These are phyloP conservation scores for Linderniella brevidens DNA, from an alignment of 257 asterid species.

Conservation along the genomic window DNA sequence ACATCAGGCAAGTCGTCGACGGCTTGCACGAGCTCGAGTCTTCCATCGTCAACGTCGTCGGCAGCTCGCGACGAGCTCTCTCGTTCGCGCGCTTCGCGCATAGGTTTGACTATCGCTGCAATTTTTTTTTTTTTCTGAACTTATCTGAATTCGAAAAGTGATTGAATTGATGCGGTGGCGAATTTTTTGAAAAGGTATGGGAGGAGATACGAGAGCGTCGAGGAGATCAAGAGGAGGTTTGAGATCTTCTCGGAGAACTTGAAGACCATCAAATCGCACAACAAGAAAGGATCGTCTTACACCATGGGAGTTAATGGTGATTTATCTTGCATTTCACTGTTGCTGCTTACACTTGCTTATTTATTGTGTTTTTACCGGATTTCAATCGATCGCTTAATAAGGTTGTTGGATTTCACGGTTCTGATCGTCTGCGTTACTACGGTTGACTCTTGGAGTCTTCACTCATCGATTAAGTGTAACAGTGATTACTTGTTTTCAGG, in stretches of 20 bases:
- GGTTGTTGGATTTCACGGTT: too few species aligned
- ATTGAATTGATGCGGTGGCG: too few species aligned
- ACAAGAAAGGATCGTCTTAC: conserved; percentile 64
- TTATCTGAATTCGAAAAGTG: too few species aligned
- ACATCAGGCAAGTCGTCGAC: conserved; percentile 81
- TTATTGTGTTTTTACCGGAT: too few species aligned
- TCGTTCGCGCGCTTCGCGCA: conserved; percentile 78
- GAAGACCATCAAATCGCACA: conserved; percentile 70
- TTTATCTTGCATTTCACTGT: background rate
- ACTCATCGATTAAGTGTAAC: too few species aligned
- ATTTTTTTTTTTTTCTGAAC: too few species aligned
- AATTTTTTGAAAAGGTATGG: conserved; percentile 28
- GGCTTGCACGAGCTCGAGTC: conserved; percentile 48
- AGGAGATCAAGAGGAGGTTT: conserved; percentile 63
- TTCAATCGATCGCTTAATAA: too few species aligned
- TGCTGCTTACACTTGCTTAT: too few species aligned
- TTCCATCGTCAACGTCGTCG: conserved; percentile 34
- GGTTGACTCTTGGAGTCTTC: too few species aligned
- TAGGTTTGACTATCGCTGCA: too few species aligned
- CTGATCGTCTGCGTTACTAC: too few species aligned
- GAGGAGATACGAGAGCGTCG: conserved; percentile 51
- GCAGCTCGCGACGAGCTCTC: conserved; percentile 53
- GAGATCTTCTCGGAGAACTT: conserved; percentile 45
- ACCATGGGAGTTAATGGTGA: conserved; percentile 66
- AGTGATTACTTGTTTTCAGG: too few species aligned